Base-by-base conservation (phyloP, 164 flowering plant genomes). In the Pachysandra terminalis region DNA sequence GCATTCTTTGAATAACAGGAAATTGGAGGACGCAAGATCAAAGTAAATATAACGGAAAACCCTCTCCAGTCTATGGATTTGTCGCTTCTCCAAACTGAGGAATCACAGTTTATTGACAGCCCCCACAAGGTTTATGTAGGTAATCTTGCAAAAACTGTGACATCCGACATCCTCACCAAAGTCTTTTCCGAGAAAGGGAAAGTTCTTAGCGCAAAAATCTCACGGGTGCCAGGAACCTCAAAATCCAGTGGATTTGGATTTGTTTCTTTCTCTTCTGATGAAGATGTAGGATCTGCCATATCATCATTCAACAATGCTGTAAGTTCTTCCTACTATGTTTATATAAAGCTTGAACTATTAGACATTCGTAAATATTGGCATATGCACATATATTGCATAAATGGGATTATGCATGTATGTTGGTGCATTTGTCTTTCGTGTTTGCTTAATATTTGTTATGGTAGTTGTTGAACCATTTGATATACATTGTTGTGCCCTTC, bases 71-170 rank as follows among this genome's bases (percentile, higher is more conserved):
- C 74, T 27, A 35, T 66, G 9, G 92, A 84, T 56, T 16, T 75
- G 23, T 77, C 92, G n/a, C 53, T 75, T 53, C 79, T 82, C 61
- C 91, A 87, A 75, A 80, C 83, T 3, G 97, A 90, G 78, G 98
- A 95, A 48, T 82, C 91, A 26, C 81, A 81, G 54, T 90, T 89
- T 61, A 41, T 92, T 40, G 97, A 90, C 79, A 92, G 97, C 67
- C 96, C 93, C 9, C 51, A 86, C 84, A 95, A 95, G 65, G 96
- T 95, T 45, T 95, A 95, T 75, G 94, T 87, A n/a, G 98, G 97
- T n/a, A 95, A 95, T 76, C 89, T 95, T 68, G 88, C 94, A 56
- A 91, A 82, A 79, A 85, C 92, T 21, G 97, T 95, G 25, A 91
- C 98, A 4, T 74, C 86, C 10, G 97, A 87, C 9, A 73, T 65